Conservation (phyloP, 495 filamentous ascomycete genomes). For the Podospora australis region DNA sequence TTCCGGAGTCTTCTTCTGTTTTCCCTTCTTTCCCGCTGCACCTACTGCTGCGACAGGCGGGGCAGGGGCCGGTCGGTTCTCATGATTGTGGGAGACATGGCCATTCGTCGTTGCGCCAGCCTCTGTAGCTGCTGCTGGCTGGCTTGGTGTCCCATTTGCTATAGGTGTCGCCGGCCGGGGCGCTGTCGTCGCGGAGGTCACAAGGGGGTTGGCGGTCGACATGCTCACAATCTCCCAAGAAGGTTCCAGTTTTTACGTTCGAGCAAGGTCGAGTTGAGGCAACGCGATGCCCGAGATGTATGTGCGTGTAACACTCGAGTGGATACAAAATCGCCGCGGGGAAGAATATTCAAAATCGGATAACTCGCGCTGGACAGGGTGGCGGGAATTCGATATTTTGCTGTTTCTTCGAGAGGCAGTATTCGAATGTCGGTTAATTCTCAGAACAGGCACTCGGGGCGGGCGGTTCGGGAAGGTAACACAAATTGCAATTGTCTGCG, state of each 20-base stretch:
- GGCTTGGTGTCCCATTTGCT: conserved; percentile 20
- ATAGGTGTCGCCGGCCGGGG: conserved; percentile 25
- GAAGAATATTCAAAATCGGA: background rate
- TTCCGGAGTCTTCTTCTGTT: conserved; percentile 63
- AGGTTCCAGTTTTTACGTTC: background rate
- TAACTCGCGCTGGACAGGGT: background rate
- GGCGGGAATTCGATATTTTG: background rate
- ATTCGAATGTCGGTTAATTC: background rate
- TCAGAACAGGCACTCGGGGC: background rate
- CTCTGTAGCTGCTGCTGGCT: conserved; percentile 16
- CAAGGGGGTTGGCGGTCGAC: conserved; percentile 20
- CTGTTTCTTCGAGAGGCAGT: background rate
- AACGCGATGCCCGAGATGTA: background rate
- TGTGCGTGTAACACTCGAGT: too few species aligned
- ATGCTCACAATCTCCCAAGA: background rate
- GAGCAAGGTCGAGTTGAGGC: conserved; percentile 5
- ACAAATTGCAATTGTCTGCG: conserved; percentile 19
- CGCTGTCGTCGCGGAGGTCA: conserved; percentile 21
- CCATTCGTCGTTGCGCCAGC: conserved; percentile 25
- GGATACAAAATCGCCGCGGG: too few species aligned
- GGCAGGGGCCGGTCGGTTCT: conserved; percentile 36
- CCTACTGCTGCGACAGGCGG: conserved; percentile 32
- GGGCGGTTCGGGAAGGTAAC: too few species aligned
- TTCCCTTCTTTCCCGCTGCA: conserved; percentile 55
- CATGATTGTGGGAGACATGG: conserved; percentile 30